Base-by-base conservation (phyloP, 2,329 filamentous ascomycete genomes). In the Cladosporium austrohemisphaericum region DNA sequence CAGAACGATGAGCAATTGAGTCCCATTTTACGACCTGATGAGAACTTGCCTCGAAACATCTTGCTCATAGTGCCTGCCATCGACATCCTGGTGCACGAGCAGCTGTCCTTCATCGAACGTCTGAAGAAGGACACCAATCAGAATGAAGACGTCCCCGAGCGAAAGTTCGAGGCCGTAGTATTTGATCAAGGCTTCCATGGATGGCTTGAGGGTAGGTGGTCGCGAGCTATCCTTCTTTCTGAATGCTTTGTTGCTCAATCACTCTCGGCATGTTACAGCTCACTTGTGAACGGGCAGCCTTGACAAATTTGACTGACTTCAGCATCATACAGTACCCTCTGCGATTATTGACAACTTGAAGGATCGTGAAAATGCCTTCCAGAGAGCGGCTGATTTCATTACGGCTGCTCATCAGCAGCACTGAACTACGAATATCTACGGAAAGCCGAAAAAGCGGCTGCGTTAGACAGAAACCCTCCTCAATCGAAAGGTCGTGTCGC, bases 31-130 rank as follows among this genome's bases (percentile, higher is more conserved):
- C 67, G 67, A 18, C 54, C 59, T 8, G 55, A 59, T 22, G 62
- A 66, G 28, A 61, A 55, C 0, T 55, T 75, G 13, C 73, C 72
- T 0, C 47, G 59, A 19, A 52, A 67, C 10, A 67, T 75, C 53
- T 46, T 75, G 11, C 61, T 76, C 37, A 57, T 73, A 5, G 60
- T 74, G 10, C 59, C 71, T 3, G 64, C 52, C 8, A 60, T 71
- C 9, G 72, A 76, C 49, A 72, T 75, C 28, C 55, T 75, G 6
- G 54, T 68, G 1, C 57, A 67, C 11, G 71, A 75, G 58, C 68
- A 72, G 57, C 60, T 66, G 28, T 53, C 49, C 2, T 71, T 76
- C 53, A 61, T 67, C 2, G 59, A 68, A 54, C 57, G 71, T 25
- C 22, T 69, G 26, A 62, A 57, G 52, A 51, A 51, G 29, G 64